These are phyloP conservation scores for Dryadomyces quercus-mongolicae DNA, from an alignment of 2,329 filamentous ascomycete genomes.

Conservation along the genomic window DNA sequence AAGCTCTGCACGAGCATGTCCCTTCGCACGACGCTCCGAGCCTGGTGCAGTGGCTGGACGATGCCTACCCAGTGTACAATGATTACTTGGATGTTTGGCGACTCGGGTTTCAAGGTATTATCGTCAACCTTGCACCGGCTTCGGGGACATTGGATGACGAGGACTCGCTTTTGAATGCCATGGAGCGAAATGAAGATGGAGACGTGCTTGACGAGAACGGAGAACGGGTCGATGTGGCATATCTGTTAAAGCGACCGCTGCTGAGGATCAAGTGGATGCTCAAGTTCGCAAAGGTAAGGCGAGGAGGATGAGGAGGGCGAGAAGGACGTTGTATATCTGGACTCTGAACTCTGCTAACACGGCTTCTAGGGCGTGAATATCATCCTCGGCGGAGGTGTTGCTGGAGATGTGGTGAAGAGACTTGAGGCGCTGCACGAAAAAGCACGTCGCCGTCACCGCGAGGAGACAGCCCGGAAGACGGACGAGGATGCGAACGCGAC, in stretches of 20 bases:
- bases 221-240: conserved; percentile 87
- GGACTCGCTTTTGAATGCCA: conserved; percentile 44
- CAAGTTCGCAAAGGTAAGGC: conserved; percentile 62
- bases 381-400: conserved; percentile 37
- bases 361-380: conserved; percentile 41
- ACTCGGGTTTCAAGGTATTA: conserved; percentile 84
- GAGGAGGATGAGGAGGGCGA: not conserved
- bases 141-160: conserved; percentile 40
- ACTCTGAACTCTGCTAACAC: conserved; percentile 18
- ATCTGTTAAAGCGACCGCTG: conserved; percentile 78
- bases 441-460: conserved; percentile 50
- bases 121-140: conserved; percentile 79
- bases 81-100: conserved; percentile 84
- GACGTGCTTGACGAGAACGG: conserved; percentile 63
- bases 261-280: conserved; percentile 78
- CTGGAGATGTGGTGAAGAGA: conserved; percentile 43
- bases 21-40: conserved; percentile 60
- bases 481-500: conserved; percentile 81
- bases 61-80: conserved; percentile 65
- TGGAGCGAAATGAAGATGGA: conserved; percentile 51
- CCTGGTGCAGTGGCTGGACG: conserved; percentile 71
- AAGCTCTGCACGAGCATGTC: conserved; percentile 66
- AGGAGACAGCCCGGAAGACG: conserved; percentile 59
- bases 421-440: conserved; percentile 67
- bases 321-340: too few species aligned